Conservation (phyloP, 495 filamentous ascomycete genomes). For the Evernia prunastri region DNA sequence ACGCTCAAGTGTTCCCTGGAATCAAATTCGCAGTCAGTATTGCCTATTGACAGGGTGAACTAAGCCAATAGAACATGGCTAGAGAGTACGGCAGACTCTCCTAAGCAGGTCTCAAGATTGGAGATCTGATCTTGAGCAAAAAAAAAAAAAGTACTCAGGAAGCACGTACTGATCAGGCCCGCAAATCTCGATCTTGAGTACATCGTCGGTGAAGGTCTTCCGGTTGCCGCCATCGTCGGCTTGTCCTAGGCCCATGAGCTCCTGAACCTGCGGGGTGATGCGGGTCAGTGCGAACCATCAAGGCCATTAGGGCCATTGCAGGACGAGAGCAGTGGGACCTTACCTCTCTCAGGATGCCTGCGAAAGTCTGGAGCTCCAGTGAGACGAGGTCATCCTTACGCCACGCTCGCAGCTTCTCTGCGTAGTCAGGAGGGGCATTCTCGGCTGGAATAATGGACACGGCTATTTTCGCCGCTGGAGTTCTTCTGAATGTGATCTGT, state of each 20-base stretch:
- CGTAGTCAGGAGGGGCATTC: slow-evolving; percentile 23
- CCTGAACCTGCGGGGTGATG: slow-evolving; percentile 27
- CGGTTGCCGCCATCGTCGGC: slow-evolving; percentile 13
- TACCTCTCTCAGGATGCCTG: slow-evolving; percentile 32
- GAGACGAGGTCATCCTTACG: slow-evolving; percentile 20
- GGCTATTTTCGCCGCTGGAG: slow-evolving; percentile 15
- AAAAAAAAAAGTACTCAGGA: too few relatives aligned
- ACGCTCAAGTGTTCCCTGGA: slow-evolving; percentile 53
- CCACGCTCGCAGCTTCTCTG: slow-evolving; percentile 29
- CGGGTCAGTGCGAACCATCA: not conserved
- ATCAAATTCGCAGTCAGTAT: too few relatives aligned
- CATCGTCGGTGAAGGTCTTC: slow-evolving; percentile 48
- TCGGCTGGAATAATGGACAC: slow-evolving; percentile 30
- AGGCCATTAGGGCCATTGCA: not conserved
- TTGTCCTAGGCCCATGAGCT: slow-evolving; percentile 31
- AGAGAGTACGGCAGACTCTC: too few relatives aligned
- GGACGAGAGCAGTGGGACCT: not conserved
- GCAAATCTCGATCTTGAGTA: slow-evolving; percentile 52
- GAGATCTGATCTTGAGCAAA: too few relatives aligned
- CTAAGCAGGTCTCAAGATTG: too few relatives aligned
- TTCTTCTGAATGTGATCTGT: slow-evolving; percentile 44
- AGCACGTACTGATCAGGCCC: slow-evolving; percentile 54
- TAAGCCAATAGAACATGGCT: too few relatives aligned
- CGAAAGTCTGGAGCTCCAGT: slow-evolving; percentile 25
- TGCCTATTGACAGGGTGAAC: too few relatives aligned